Base-by-base conservation (phyloP, 2,329 filamentous ascomycete species). In the Ceratocystis harringtonii region DNA sequence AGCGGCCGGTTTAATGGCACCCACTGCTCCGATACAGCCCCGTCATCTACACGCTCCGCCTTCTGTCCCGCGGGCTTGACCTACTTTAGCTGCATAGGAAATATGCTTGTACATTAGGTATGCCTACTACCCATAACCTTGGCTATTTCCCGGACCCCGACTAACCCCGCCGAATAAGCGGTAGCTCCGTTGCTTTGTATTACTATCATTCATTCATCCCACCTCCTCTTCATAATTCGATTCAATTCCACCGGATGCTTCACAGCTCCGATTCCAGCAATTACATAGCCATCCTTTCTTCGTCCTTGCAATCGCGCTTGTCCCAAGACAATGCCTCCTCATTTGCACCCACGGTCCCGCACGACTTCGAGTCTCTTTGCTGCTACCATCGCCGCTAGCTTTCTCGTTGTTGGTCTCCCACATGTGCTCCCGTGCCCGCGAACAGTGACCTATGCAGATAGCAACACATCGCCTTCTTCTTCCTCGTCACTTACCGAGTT, bases 291-390 rank as follows among this genome's bases (percentile, higher is more conserved):
- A 36, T 10, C 44, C 30, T 4, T 25, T 28, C 25, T 45, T 22
- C 45, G 5, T 28, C 5, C 32, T 25, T 22, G 25, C 19, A 57
- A 19, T 19, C 48, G 28, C 63, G 45, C 25, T 57, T 66, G 50
- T 30, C 32, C 61, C 64, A 44, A 69, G 65, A 77, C 72, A 74
- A 94, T 94, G 89, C 86, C 90, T 72, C 89, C 90, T 68, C 88
- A 92, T 76, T 85, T 99, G 52, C 94, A 99, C 75, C 94, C 94
- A 43, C 87, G 92, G 75, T 97, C 92, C 70, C 87, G 90, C 71
- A 89, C 90, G 78, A 99, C 94, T 71, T 92, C 89, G 66, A 94
- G 91, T 58, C 86, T 99, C 68, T 99, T 99, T 78, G 91, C 90
- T 62, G 90, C 88, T n/a, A 97, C 92, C 0, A 83, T 97, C 65